A percentile compares a stretch with the other conserved stretches of the same genome.
phyloP scores from a whole-genome alignment of 139 green algal species.

The Chlorella sp. region DNA sequence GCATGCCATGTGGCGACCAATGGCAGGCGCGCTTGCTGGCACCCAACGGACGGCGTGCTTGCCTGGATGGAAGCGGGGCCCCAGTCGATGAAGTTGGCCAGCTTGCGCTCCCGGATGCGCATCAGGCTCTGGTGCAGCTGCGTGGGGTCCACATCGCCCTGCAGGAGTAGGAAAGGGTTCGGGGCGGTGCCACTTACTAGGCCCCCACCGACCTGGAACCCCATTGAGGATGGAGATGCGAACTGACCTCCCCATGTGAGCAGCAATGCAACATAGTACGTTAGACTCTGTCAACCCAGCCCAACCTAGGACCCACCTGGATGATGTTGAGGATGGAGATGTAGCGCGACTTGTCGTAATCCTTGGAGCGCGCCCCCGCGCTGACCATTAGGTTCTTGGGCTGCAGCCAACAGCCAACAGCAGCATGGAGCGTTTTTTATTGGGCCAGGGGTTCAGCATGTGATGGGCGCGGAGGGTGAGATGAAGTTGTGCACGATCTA shows the following conservation, averaged over 20 bases:
- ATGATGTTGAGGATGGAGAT: conserved; percentile 99
- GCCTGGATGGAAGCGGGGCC: conserved; percentile 95
- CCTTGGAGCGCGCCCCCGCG: conserved; percentile 68
- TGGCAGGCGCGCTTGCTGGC: too few relatives aligned
- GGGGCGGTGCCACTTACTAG: not conserved
- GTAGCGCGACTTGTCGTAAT: conserved; percentile 89
- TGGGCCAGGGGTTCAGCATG: not conserved
- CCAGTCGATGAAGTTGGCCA: conserved; percentile 99
- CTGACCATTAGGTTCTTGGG: conserved; percentile 99
- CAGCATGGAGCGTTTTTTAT: too few relatives aligned
- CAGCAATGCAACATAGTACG: not conserved
- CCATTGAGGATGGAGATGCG: not conserved
- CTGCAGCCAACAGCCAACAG: too few relatives aligned
- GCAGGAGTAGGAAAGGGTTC: not conserved
- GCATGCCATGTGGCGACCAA: too few relatives aligned
- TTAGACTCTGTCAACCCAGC: not conserved
- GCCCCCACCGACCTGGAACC: not conserved
- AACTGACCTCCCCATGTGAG: not conserved
- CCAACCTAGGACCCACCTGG: conserved; percentile 42
- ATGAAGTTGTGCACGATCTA: too few relatives aligned
- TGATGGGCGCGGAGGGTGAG: too few relatives aligned
- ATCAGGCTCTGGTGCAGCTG: conserved; percentile 98
- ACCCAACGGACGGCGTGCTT: too few relatives aligned
- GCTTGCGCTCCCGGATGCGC: conserved; percentile 93
- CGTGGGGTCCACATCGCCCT: conserved; percentile 90